phyloP scores from a whole-genome alignment of 2,329 filamentous ascomycete genomes.

The Pseudocercospora ulei region DNA sequence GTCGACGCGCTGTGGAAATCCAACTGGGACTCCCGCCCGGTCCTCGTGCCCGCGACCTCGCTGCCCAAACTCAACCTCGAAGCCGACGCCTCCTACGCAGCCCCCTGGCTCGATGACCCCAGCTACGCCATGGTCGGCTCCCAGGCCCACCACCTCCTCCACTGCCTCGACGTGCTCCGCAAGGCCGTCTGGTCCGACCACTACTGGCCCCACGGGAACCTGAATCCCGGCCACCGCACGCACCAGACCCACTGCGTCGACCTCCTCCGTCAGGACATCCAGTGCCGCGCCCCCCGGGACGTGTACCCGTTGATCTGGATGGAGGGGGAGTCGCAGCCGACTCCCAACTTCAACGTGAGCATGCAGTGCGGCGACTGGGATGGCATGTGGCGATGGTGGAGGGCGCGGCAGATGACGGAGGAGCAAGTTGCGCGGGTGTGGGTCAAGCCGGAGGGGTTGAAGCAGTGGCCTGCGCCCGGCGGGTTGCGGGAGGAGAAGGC shows the following conservation, averaged over 20 bases:
- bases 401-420: background rate
- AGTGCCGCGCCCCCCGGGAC: background rate
- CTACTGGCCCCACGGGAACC: constrained; percentile 1
- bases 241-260: constrained; percentile 4
- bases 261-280: background rate
- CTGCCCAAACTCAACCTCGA: background rate
- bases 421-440: background rate
- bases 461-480: background rate
- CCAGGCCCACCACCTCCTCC: constrained; percentile 1
- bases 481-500: background rate
- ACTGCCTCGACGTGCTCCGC: background rate
- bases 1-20: background rate
- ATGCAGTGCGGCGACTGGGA: background rate
- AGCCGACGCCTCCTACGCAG: background rate
- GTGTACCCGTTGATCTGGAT: constrained; percentile 2
- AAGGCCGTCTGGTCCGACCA: constrained; percentile 1
- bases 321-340: constrained; percentile 1
- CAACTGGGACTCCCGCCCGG: background rate
- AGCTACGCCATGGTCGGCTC: background rate
- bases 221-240: background rate
- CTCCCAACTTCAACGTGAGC: background rate
- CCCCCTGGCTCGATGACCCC: background rate
- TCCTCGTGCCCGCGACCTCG: background rate
- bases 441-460: background rate
- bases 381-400: constrained; percentile 1